Evolutionary conservation across 2,329 filamentous ascomycete genomes (phyloP), one percentile per base, ranked within the genome.

Genomic region (Zasmidium angulare): DNA sequence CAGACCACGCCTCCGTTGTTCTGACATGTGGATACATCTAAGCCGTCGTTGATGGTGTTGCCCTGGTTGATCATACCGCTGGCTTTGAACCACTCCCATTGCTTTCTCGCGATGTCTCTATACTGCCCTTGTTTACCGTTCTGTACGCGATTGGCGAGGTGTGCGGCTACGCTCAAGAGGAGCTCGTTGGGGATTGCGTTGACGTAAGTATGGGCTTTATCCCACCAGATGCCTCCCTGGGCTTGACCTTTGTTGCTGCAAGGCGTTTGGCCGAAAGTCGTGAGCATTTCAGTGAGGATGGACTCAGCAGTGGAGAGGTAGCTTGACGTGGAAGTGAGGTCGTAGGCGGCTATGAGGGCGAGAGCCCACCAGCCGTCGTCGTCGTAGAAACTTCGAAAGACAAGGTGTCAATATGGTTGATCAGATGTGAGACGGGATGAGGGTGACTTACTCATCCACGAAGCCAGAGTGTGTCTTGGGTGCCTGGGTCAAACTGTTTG

Each of bases 161-260:
- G 79, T 10, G 83, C 82, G 1, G 82, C 82, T 0, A 81, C 75
- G 2, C 76, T 78, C 1, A 85, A 70, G 67, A 84, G 86, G 2
- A 86, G 77, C 61, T 82, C 81, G 56, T 85, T 86, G 0, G 81
- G 76, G 26, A 86, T 82, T 0, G 82, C 81, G 60, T 81, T 82
- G 47, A 79, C 74, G 59, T 81, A 80, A 1, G 72, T 71, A 21
- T 77, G 72, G 1, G 71, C 64, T 53, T 75, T 75, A 56, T 77
- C 77, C 78, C 79, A 83, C 66, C 75, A 82, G 12, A 83, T 74
- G 2, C 82, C 81, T 46, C 58, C 58, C 11, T 36, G 47, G 2
- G 51, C 53, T 14, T 48, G 36, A 9, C 31, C 19, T 24, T 56
- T 56, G 6, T 22, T 26, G 24, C 53, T 54, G 36, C 75, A 75